Percentiles rank a stretch among this genome's conserved stretches.
Evolutionary conservation across 2,329 filamentous ascomycete genomes (phyloP).

Genomic region (Grosmannia penicillata): DNA sequence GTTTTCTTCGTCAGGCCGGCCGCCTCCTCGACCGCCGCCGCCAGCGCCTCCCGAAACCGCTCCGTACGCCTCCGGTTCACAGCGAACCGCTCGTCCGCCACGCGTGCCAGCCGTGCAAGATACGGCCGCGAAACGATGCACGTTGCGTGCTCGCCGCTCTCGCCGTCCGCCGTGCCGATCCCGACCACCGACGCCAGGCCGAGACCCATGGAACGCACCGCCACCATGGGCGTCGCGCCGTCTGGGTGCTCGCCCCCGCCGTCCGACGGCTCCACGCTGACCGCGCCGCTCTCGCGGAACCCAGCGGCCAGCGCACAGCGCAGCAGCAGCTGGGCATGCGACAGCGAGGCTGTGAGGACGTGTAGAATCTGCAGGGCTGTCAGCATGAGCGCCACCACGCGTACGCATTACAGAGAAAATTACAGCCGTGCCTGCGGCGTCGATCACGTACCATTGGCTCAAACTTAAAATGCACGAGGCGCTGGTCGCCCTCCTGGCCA

Average conservation of each 20-base stretch:
- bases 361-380: slow-evolving; percentile 59
- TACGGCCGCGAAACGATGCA: slow-evolving; percentile 51
- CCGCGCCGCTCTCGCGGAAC: slow-evolving; percentile 79
- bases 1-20: slow-evolving; percentile 10
- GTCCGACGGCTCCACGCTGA: slow-evolving; percentile 37
- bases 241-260: slow-evolving; percentile 9
- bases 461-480: slow-evolving; percentile 71
- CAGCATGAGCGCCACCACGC: no score
- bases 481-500: slow-evolving; percentile 10
- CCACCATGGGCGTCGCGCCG: slow-evolving; percentile 54
- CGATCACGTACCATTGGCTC: slow-evolving; percentile 64
- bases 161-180: slow-evolving; percentile 13
- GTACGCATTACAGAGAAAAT: no score
- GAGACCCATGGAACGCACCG: slow-evolving; percentile 70
- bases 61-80: slow-evolving; percentile 55
- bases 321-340: slow-evolving; percentile 62
- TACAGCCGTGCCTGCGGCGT: no score
- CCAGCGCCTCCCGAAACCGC: slow-evolving; percentile 43
- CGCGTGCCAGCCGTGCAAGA: slow-evolving; percentile 47
- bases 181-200: slow-evolving; percentile 73
- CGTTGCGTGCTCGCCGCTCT: slow-evolving; percentile 19
- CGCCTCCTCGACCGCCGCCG: slow-evolving; percentile 17
- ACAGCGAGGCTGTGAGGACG: slow-evolving; percentile 59
- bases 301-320: slow-evolving; percentile 65
- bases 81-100: slow-evolving; percentile 61